Percentiles rank a stretch among this genome's conserved stretches.
Evolutionary conservation across 352 stramenopile genomes (phyloP).

Genomic region (Aphanomyces cochlioides): DNA sequence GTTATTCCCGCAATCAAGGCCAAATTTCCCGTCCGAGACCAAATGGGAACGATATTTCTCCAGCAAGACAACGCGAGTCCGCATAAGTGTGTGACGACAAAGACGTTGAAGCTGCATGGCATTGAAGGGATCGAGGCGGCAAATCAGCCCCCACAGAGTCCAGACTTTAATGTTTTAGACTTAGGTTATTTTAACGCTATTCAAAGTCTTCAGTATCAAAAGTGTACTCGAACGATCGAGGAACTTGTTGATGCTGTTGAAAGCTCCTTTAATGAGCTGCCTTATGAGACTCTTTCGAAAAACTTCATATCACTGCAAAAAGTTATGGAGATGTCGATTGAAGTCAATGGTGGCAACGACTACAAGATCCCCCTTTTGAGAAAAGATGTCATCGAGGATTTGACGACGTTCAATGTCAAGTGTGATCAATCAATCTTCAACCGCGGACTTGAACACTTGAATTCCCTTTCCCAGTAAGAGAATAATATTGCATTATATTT

Average conservation of each 20-base stretch:
- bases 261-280: constrained; percentile 1
- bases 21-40: too few species aligned
- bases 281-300: not conserved
- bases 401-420: not conserved
- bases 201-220: too few species aligned
- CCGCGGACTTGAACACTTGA: too few species aligned
- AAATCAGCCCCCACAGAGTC: too few species aligned
- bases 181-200: not conserved
- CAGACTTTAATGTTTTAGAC: too few species aligned
- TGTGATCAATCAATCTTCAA: too few species aligned
- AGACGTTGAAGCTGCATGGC: not conserved
- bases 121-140: not conserved
- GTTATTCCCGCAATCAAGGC: too few species aligned
- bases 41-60: too few species aligned
- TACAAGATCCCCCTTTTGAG: not conserved
- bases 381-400: not conserved
- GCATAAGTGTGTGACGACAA: not conserved
- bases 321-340: not conserved
- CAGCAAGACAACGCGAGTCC: not conserved
- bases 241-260: not conserved
- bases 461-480: too few species aligned
- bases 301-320: constrained; percentile 1
- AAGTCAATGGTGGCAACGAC: not conserved
- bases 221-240: not conserved
- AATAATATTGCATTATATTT: too few species aligned